These are phyloP conservation scores for Saccharomyces hybrid DNA, from an alignment of 1,139 yeast genomes.

Conservation along the genomic window DNA sequence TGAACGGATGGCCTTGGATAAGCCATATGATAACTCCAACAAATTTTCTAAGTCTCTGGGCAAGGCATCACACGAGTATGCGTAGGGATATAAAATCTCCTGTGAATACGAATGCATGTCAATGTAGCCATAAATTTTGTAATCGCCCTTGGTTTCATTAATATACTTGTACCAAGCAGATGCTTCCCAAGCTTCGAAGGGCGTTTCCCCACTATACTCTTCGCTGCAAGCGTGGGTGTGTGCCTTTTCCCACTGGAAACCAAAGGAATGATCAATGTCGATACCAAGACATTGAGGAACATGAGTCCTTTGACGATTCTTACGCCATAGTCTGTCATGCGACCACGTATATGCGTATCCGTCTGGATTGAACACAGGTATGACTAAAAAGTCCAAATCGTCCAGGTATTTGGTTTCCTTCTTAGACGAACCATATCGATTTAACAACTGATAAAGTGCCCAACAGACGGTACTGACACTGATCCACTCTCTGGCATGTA, in stretches of 20 bases:
- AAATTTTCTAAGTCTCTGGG: constrained; percentile 79
- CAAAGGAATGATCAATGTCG: constrained; percentile 81
- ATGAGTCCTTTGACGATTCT: constrained; percentile 72
- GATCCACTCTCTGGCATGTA: constrained; percentile 90
- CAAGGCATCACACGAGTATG: constrained; percentile 61
- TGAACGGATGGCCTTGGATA: constrained; percentile 62
- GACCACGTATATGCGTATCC: constrained; percentile 84
- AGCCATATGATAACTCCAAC: constrained; percentile 72
- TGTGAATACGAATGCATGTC: constrained; percentile 84
- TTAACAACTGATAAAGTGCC: constrained; percentile 47
- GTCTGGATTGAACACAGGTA: constrained; percentile 85
- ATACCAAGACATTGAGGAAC: constrained; percentile 67
- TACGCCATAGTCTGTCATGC: constrained; percentile 76
- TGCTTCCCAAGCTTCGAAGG: constrained; percentile 74
- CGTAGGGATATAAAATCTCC: constrained; percentile 75
- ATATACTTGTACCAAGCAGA: constrained; percentile 55
- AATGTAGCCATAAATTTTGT: constrained; percentile 63
- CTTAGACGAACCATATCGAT: constrained; percentile 40
- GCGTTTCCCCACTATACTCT: constrained; percentile 68
- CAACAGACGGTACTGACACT: constrained; percentile 64
- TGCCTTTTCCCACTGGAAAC: constrained; percentile 61
- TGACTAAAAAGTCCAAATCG: constrained; percentile 58
- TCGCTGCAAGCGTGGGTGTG: constrained; percentile 69
- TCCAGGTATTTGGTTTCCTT: constrained; percentile 37
- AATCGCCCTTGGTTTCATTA: constrained; percentile 49